A percentile compares a stretch with the other conserved stretches of the same genome.
phyloP scores from a whole-genome alignment of 768 basidiomycete genomes.

The Pleurotus pulmonarius region DNA sequence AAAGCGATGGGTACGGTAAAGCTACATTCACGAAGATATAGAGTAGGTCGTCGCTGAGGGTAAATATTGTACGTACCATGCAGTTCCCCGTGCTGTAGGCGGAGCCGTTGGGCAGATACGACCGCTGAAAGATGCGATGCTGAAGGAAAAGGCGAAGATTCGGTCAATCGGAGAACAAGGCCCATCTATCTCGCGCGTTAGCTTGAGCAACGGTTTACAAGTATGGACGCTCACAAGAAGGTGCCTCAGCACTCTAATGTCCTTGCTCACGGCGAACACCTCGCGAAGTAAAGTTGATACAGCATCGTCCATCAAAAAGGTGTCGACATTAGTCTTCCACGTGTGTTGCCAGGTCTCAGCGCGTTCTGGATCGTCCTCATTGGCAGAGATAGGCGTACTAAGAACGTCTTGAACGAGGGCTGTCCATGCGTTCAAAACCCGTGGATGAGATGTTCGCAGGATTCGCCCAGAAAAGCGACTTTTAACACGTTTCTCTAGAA shows the following conservation, averaged over 20 bases:
- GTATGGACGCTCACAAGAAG: constrained; percentile 49
- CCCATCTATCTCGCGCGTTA: constrained; percentile 31
- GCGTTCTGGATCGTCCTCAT: constrained; percentile 15
- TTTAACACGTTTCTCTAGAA: constrained; percentile 95
- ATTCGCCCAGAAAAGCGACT: constrained; percentile 95
- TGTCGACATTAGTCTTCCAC: constrained; percentile 59
- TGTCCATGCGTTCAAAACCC: constrained; percentile 45
- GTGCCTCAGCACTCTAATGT: constrained; percentile 53
- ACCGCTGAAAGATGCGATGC: constrained; percentile 38
- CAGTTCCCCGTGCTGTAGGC: constrained; percentile 48
- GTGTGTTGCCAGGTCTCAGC: constrained; percentile 50
- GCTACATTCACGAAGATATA: constrained; percentile 32
- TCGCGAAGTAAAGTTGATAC: constrained; percentile 49
- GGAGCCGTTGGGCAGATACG: constrained; percentile 50
- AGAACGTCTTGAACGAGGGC: constrained; percentile 46
- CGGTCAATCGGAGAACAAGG: constrained; percentile 41
- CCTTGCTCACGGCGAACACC: constrained; percentile 56
- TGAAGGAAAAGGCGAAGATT: constrained; percentile 52
- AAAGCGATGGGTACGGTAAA: constrained; percentile 74
- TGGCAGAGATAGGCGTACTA: constrained; percentile 20
- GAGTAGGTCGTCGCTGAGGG: background rate
- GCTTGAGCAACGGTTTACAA: background rate
- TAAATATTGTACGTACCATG: constrained; percentile 37
- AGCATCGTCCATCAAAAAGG: constrained; percentile 46
- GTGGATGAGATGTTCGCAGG: constrained; percentile 67